Evolutionary conservation across 139 green algal species (phyloP).

Genomic region (Closterium sp.): DNA sequence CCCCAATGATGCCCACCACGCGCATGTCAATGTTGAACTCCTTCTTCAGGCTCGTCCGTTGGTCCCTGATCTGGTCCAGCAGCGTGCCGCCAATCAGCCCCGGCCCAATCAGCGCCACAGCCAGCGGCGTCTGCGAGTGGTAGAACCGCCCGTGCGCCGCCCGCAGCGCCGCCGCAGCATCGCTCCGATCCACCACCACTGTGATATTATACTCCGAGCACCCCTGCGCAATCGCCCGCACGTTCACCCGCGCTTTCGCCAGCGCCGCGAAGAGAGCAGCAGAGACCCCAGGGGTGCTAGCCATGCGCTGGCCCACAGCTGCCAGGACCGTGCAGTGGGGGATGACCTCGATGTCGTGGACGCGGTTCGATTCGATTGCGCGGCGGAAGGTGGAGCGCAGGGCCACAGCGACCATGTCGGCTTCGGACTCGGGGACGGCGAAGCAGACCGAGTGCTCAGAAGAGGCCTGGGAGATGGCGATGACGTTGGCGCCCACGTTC

Average conservation of each 20-base stretch:
- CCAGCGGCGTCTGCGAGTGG: slow-evolving; percentile 80
- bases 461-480: slow-evolving; percentile 93
- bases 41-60: slow-evolving; percentile 26
- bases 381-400: slow-evolving; percentile 66
- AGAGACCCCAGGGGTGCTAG: slow-evolving; percentile 74
- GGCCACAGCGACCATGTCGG: slow-evolving; percentile 9
- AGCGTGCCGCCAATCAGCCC: slow-evolving; percentile 89
- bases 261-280: slow-evolving; percentile 92
- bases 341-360: slow-evolving; percentile 56
- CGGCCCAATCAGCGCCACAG: slow-evolving; percentile 80
- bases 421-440: slow-evolving; percentile 56
- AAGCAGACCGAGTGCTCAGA: slow-evolving; percentile 98
- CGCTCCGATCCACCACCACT: slow-evolving; percentile 80
- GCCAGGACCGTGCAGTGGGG: slow-evolving; percentile 86
- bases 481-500: slow-evolving; percentile 89
- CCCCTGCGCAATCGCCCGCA: slow-evolving; percentile 73
- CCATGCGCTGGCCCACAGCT: slow-evolving; percentile 93
- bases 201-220: slow-evolving; percentile 99
- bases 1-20: slow-evolving; percentile 76
- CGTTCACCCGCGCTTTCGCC: slow-evolving; percentile 70
- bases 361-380: slow-evolving; percentile 69
- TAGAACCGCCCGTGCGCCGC: slow-evolving; percentile 95
- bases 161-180: slow-evolving; percentile 60
- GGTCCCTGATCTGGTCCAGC: background rate
- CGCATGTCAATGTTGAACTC: slow-evolving; percentile 86